Conservation (phyloP, 441 rosid genomes). For the Geranium incanum region DNA sequence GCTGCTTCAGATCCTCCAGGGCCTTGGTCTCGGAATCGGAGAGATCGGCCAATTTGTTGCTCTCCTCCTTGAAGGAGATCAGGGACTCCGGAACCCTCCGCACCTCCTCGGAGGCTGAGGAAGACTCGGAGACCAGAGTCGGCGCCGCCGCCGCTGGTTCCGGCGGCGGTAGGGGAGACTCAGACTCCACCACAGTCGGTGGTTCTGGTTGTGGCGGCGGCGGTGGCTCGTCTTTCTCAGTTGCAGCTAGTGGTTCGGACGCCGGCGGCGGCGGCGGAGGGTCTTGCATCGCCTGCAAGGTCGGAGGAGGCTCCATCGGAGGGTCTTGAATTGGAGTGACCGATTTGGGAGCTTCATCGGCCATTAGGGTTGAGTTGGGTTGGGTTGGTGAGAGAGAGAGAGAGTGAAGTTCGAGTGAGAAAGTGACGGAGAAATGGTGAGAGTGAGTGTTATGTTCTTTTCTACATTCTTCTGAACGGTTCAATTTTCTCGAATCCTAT, state of each 20-base stretch:
- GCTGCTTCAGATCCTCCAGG: conserved; percentile 49
- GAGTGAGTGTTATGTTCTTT: no score
- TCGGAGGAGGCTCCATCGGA: not conserved
- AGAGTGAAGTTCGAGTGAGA: no score
- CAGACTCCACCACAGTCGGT: conserved; percentile 2
- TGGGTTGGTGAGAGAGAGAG: no score
- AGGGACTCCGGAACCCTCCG: conserved; percentile 35
- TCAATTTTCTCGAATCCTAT: no score
- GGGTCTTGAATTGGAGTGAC: no score
- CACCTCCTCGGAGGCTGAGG: conserved; percentile 19
- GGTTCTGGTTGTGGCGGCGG: conserved; percentile 1
- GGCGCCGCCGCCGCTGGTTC: no score
- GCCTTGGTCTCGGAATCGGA: conserved; percentile 54
- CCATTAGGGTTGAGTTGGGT: no score
- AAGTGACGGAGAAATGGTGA: no score
- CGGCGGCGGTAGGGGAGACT: not conserved
- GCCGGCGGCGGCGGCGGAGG: not conserved
- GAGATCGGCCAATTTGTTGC: conserved; percentile 59
- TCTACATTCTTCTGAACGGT: no score
- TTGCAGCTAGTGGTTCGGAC: not conserved
- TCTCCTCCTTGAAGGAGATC: conserved; percentile 82
- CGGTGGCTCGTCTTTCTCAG: not conserved
- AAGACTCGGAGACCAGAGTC: not conserved
- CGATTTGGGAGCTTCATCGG: no score
- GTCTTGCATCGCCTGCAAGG: not conserved